Base-by-base conservation (phyloP, 2,329 filamentous ascomycete species). In the Neofusicoccum kwambonambiense region DNA sequence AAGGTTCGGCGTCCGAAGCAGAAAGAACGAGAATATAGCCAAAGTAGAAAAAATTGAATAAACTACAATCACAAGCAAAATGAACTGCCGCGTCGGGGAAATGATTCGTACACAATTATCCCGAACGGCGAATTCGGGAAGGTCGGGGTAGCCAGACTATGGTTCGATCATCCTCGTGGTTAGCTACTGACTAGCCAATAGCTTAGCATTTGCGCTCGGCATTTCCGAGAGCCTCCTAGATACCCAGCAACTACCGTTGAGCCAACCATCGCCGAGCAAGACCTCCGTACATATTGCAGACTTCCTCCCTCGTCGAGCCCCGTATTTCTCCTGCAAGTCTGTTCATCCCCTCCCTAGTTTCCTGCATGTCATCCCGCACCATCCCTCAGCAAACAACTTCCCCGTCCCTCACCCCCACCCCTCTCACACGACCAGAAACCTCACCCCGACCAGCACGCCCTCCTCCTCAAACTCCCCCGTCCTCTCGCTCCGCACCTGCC, bases 391-490 rank as follows among this genome's bases (percentile, higher is more conserved):
- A 15, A 13, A 2, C 12, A 22, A 9, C 31, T 41, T 41, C 39
- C n/a, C 11, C 11, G 4, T 2, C n/a, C 15, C 12, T 35, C 8
- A 19, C 60, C 19, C 19, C 9, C 8, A 13, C n/a, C 9, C 51
- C 27, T 31, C 19, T 64, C 49, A 64, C 19, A 57, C 34, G 11
- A 81, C 72, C 35, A 80, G 73, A 67, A 80, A 81, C 47, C 80
- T 72, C 66, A 80, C 74, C 1, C 78, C 80, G 22, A 78, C 73
- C 11, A 81, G 71, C 39, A 82, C 71, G 31, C 73, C 72, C 3
- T 78, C 73, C 69, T 81, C 80, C 27, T 68, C 69, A 65, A 81
- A 82, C 22, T 72, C 66, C 6, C 79, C 80, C 27, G 72, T 69
- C 62, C 77, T 71, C 66, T 77, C 77, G 50, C 76, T 73, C 49